Evolutionary conservation across 2,329 filamentous ascomycete species (phyloP), one percentile per base, ranked within the genome.

Genomic region (Fusarium nanum): DNA sequence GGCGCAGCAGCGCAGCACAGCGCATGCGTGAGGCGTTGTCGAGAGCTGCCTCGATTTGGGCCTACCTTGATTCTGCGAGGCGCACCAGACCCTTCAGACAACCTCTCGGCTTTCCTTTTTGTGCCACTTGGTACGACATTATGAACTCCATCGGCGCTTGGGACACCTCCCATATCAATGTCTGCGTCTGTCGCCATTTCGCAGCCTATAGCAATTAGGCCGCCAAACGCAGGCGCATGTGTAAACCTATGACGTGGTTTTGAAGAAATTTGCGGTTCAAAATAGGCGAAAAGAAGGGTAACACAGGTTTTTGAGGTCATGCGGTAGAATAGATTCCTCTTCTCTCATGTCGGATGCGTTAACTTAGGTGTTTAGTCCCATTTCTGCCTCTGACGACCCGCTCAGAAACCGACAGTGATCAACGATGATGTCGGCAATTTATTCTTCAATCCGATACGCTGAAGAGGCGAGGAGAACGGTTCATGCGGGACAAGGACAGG

Each of bases 1-100:
- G 34, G 44, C 34, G 34, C 34, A 28, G 27, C 27, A 28, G 44
- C 34, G 34, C 34, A 28, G 44, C 34, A 18, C 34, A 37, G n/a
- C 41, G 18, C 44, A 56, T 59, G 56, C 46, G 22, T 30, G n/a
- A 54, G 56, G 61, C 27, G 40, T 18, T n/a, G 61, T 47, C 14
- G 58, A 55, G 48, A 59, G 47, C 30, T 30, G 30, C 49, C 37
- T 37, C 42, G 18, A 42, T 49, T 28, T 57, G 58, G 58, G 55
- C 82, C 77, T 79, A 80, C 86, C 79, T 84, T 83, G 67, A 88
- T 88, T 48, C 86, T 83, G 23, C 81, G 84, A 49, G 82, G 79
- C 25, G 80, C 81, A 42, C 78, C 81, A 58, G 79, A 75, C n/a
- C 78, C 80, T 14, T 80, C 77, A 23, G 69, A 74, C 16, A 76